Percentiles rank a stretch among this genome's conserved stretches.
phyloP scores from a whole-genome alignment of 2,329 filamentous ascomycete genomes.

The Monosporascus sp. region DNA sequence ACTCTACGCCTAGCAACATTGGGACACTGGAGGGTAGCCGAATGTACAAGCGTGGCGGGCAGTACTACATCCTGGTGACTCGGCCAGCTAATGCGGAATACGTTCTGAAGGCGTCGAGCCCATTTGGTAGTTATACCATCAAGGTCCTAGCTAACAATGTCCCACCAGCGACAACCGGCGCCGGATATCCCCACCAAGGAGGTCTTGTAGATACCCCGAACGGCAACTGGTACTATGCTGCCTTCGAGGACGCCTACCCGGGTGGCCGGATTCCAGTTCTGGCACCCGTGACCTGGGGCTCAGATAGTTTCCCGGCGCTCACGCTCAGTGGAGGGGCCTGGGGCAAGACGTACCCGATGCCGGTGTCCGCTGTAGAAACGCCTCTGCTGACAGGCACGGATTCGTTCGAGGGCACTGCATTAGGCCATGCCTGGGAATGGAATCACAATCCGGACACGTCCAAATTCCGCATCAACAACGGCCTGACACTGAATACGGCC shows the following conservation, averaged over 20 bases:
- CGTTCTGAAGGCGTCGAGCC: conserved; percentile 43
- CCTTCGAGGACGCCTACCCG: conserved; percentile 51
- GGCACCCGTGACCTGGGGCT: conserved; percentile 46
- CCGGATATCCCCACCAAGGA: conserved; percentile 48
- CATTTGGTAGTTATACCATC: conserved; percentile 47
- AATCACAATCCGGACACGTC: conserved; percentile 54
- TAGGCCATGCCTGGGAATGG: conserved; percentile 51
- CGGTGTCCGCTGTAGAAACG: conserved; percentile 24
- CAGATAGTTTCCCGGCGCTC: conserved; percentile 46
- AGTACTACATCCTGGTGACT: conserved; percentile 50
- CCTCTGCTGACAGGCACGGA: conserved; percentile 34
- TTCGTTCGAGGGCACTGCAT: conserved; percentile 34
- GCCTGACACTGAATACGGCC: conserved; percentile 41
- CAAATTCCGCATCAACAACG: conserved; percentile 38
- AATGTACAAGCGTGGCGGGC: conserved; percentile 52
- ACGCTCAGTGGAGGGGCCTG: conserved; percentile 38
- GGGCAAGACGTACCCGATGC: conserved; percentile 38
- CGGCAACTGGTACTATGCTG: conserved; percentile 54
- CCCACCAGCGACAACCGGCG: conserved; percentile 35
- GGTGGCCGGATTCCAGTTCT: conserved; percentile 51
- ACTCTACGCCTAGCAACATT: conserved; percentile 4
- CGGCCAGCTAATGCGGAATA: conserved; percentile 39
- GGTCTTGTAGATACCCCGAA: conserved; percentile 45
- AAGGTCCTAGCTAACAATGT: conserved; percentile 38
- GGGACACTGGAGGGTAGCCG: conserved; percentile 24